A percentile compares a stretch with the other conserved stretches of the same genome.
These are phyloP conservation scores for Ascosphaera pollenicola DNA, from an alignment of 2,329 filamentous ascomycete species.

Conservation along the genomic window DNA sequence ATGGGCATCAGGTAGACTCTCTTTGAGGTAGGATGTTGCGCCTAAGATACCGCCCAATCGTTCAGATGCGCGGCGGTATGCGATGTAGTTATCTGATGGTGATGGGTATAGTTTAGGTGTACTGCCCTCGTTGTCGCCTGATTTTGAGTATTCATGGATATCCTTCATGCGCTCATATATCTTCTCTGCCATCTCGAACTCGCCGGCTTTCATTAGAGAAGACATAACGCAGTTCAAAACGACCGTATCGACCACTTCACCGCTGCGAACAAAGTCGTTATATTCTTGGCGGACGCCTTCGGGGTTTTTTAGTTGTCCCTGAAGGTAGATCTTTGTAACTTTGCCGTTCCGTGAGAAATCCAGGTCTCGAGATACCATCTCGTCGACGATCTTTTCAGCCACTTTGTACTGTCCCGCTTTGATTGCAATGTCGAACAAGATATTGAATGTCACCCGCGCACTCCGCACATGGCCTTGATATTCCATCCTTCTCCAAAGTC, in stretches of 20 bases:
- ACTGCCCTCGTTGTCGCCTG: constrained; percentile 3
- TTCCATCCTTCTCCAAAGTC: constrained; percentile 83
- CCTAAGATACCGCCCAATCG: constrained; percentile 29
- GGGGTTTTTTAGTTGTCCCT: constrained; percentile 53
- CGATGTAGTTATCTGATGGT: constrained; percentile 13
- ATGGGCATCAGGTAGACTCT: constrained; percentile 30
- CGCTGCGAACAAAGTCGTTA: constrained; percentile 56
- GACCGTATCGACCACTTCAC: constrained; percentile 71
- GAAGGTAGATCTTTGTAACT: constrained; percentile 62
- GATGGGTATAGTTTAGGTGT: constrained; percentile 8
- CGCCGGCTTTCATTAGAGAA: constrained; percentile 53
- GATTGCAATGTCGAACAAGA: constrained; percentile 71
- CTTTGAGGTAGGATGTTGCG: constrained; percentile 19
- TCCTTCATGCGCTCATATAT: constrained; percentile 71
- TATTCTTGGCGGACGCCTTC: constrained; percentile 58
- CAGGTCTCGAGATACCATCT: constrained; percentile 52
- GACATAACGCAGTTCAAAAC: constrained; percentile 73
- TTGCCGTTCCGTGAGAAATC: constrained; percentile 58
- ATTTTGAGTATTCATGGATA: constrained; percentile 18
- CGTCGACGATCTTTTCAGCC: constrained; percentile 63
- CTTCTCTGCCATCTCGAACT: constrained; percentile 53
- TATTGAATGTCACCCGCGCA: constrained; percentile 72
- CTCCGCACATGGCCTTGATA: constrained; percentile 38
- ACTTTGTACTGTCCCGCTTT: constrained; percentile 67
- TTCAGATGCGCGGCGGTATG: constrained; percentile 15